These are phyloP conservation scores for Fusarium oxysporum DNA, from an alignment of 2,329 filamentous ascomycete species.

Conservation along the genomic window DNA sequence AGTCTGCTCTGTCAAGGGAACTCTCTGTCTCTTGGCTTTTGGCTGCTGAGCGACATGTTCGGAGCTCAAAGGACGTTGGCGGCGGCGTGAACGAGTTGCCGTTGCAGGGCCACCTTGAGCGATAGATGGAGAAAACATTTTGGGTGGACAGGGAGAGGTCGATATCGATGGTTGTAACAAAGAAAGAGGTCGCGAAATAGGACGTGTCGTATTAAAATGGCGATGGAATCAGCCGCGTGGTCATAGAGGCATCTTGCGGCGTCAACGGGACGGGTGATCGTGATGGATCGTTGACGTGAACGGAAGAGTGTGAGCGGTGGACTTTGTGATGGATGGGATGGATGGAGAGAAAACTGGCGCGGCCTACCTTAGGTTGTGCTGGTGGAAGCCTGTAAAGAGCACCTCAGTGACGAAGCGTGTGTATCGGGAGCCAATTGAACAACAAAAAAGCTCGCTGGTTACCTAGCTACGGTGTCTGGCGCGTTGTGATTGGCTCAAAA, in stretches of 20 bases:
- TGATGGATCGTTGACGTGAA: slow-evolving; percentile 36
- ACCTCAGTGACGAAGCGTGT: slow-evolving; percentile 46
- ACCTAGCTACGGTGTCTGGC: slow-evolving; percentile 36
- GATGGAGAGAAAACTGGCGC: slow-evolving; percentile 38
- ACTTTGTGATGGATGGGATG: slow-evolving; percentile 35
- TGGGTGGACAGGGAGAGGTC: slow-evolving; percentile 25
- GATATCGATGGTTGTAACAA: slow-evolving; percentile 26
- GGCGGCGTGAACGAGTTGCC: slow-evolving; percentile 69
- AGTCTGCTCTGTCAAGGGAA: slow-evolving; percentile 68
- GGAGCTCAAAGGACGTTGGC: slow-evolving; percentile 68
- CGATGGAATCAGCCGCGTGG: slow-evolving; percentile 40
- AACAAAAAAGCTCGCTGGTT: slow-evolving; percentile 39
- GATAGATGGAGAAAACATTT: slow-evolving; percentile 71
- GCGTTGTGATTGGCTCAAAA: slow-evolving; percentile 36
- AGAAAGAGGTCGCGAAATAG: slow-evolving; percentile 21
- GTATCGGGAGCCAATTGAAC: slow-evolving; percentile 43
- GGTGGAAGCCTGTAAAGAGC: slow-evolving; percentile 28
- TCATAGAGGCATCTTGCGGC: slow-evolving; percentile 47
- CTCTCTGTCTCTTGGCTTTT: slow-evolving; percentile 72
- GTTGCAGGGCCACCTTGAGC: slow-evolving; percentile 65
- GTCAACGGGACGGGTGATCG: slow-evolving; percentile 31
- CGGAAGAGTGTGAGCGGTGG: slow-evolving; percentile 37
- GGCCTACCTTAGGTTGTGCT: slow-evolving; percentile 2
- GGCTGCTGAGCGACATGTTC: slow-evolving; percentile 68
- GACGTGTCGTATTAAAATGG: slow-evolving; percentile 32